Percentiles rank a stretch among this genome's conserved stretches.
Conservation (phyloP, 2,329 filamentous ascomycete genomes). For the Alternaria novae-zelandiae region DNA sequence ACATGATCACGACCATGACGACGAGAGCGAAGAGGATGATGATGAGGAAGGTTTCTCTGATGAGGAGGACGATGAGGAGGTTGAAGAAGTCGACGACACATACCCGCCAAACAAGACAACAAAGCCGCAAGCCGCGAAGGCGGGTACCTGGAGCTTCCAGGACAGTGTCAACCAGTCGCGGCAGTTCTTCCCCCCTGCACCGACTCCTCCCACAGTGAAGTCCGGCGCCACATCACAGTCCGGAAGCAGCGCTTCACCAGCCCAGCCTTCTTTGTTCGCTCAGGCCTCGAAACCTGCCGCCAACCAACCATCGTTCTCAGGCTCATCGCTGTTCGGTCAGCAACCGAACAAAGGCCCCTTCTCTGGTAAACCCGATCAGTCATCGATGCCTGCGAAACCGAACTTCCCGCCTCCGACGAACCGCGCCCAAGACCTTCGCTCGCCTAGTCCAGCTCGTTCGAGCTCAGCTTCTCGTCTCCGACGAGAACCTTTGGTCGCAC, state of each 20-base stretch:
- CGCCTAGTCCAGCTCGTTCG: slow-evolving; percentile 74
- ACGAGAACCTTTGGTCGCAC: slow-evolving; percentile 41
- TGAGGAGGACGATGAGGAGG: slow-evolving; percentile 51
- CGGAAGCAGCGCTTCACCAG: slow-evolving; percentile 25
- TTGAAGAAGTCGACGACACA: slow-evolving; percentile 53
- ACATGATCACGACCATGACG: slow-evolving; percentile 41
- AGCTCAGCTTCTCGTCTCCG: slow-evolving; percentile 56
- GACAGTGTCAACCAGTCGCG: slow-evolving; percentile 32
- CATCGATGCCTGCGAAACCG: slow-evolving; percentile 34
- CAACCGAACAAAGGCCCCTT: slow-evolving; percentile 17
- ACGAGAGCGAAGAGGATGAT: slow-evolving; percentile 50
- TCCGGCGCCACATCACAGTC: slow-evolving; percentile 33
- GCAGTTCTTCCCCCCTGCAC: slow-evolving; percentile 37
- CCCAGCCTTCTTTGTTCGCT: slow-evolving; percentile 26
- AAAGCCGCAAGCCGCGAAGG: slow-evolving; percentile 20
- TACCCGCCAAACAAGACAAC: slow-evolving; percentile 28
- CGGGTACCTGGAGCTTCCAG: slow-evolving; percentile 22
- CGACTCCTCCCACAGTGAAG: slow-evolving; percentile 39
- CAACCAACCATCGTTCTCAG: slow-evolving; percentile 12
- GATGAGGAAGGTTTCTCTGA: slow-evolving; percentile 49
- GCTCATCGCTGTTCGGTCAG: slow-evolving; percentile 27
- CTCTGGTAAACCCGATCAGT: slow-evolving; percentile 14
- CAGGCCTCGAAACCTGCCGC: slow-evolving; percentile 15
- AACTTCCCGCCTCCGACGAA: slow-evolving; percentile 61
- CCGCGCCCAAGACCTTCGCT: slow-evolving; percentile 63